Conservation (phyloP, 2,329 filamentous ascomycete species). For the Venturia nashicola region DNA sequence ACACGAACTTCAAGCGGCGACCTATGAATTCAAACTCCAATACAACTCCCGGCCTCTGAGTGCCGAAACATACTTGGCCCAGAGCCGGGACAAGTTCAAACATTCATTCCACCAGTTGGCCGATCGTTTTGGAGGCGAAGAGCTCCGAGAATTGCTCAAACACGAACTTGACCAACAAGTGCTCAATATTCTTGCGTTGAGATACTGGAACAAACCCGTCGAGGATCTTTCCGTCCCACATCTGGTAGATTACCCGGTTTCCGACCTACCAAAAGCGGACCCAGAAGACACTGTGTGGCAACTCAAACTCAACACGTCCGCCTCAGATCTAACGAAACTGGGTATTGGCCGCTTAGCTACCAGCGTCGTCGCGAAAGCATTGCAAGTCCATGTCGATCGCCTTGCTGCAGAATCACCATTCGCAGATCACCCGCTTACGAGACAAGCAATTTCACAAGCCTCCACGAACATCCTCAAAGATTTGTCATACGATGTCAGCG, state of each 20-base stretch:
- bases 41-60: conserved; percentile 94
- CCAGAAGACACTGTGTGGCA: conserved; percentile 83
- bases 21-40: conserved; percentile 98
- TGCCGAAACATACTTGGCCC: conserved; percentile 91
- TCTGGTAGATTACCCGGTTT: conserved; percentile 59
- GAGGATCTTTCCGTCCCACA: conserved; percentile 60
- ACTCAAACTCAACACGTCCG: conserved; percentile 84
- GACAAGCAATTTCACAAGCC: conserved; percentile 84
- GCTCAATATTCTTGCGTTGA: conserved; percentile 78
- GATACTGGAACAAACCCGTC: conserved; percentile 96
- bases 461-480: conserved; percentile 85
- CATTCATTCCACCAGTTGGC: conserved; percentile 94
- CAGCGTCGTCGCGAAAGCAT: conserved; percentile 75
- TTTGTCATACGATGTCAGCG: conserved; percentile 89
- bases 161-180: conserved; percentile 89
- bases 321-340: conserved; percentile 80
- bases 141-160: conserved; percentile 85
- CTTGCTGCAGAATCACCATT: conserved; percentile 76
- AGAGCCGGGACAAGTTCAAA: conserved; percentile 92
- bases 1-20: conserved; percentile 90
- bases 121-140: conserved; percentile 74
- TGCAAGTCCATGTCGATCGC: conserved; percentile 71
- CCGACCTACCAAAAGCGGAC: conserved; percentile 72
- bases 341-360: conserved; percentile 89
- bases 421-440: conserved; percentile 78